Evolutionary conservation across 495 filamentous ascomycete genomes (phyloP), one percentile per base, ranked within the genome.

Genomic region (Neurospora sp.): DNA sequence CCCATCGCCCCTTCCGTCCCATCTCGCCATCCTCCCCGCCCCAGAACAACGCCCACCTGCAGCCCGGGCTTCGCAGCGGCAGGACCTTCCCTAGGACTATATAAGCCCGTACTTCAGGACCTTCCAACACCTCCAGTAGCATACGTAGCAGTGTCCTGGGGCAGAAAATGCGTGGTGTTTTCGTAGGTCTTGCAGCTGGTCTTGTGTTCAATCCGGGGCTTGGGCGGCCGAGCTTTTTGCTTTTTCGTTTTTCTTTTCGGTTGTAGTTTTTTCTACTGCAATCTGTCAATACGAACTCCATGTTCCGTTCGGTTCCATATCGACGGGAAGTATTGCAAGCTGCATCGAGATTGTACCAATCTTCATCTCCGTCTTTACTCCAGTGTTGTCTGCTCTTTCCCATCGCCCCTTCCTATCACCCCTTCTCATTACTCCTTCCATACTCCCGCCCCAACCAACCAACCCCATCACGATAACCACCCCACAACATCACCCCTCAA

Each of bases 381-480:
- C n/a, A 48, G 10, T 48, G 10, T 48, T 23, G n/a, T 11, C 9
- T 23, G 46, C n/a, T 54, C 20, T 54, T 54, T 54, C 46, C 4
- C 10, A 12, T n/a, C 18, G 18, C 8, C 8, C 18, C 42, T 54
- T 54, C 46, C 46, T 11, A 27, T 6, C 20, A 23, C 7, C n/a
- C 18, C n/a, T n/a, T n/a, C 42, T 44, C 38, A 44, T 44, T 44
- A n/a, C 42, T 18, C 42, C n/a, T 62, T 62, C 48, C n/a, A 72
- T 72, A 11, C n/a, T 37, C 27, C 11, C 18, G 12, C 23, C 18
- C 12, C 42, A 54, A 7, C 42, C 18, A 11, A 2, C 39, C 42
- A 18, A 12, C 35, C 38, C 39, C n/a, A 9, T 46, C 66, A 76
- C 73, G 75, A 72, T 8, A 78, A 54, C 41, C 48, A 31, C 23